phyloP scores from a whole-genome alignment of 495 filamentous ascomycete genomes.

The Penicillium psychrofluorescens region DNA sequence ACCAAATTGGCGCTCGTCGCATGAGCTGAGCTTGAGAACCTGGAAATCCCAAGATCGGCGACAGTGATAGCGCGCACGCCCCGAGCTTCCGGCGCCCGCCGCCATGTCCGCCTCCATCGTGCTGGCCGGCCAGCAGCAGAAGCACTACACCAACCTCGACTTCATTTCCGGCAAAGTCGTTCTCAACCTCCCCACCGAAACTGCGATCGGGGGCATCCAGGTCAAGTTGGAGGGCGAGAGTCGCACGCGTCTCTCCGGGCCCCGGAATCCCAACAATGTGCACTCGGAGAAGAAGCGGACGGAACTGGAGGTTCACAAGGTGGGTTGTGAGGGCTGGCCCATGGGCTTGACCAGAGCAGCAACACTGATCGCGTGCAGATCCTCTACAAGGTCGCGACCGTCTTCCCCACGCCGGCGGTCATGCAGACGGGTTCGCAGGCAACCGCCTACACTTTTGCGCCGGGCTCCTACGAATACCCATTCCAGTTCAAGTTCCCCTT shows the following conservation, averaged over 20 bases:
- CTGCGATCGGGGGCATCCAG: slow-evolving; percentile 67
- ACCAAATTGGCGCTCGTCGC: too few relatives aligned
- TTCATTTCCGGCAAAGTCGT: slow-evolving; percentile 63
- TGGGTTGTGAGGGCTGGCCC: slow-evolving; percentile 21
- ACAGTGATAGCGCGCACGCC: background rate
- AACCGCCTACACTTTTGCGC: slow-evolving; percentile 55
- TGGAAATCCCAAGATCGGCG: too few relatives aligned
- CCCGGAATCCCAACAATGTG: slow-evolving; percentile 54
- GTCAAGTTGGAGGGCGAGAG: slow-evolving; percentile 95
- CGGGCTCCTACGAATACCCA: slow-evolving; percentile 80
- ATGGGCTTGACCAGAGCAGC: background rate
- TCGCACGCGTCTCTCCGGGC: slow-evolving; percentile 51
- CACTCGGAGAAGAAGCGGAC: slow-evolving; percentile 48
- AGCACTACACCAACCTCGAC: slow-evolving; percentile 87
- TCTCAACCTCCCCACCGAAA: slow-evolving; percentile 53
- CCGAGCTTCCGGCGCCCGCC: slow-evolving; percentile 16
- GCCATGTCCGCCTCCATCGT: slow-evolving; percentile 72
- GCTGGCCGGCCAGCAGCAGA: slow-evolving; percentile 62
- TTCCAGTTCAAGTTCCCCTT: slow-evolving; percentile 92
- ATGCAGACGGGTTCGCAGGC: slow-evolving; percentile 35
- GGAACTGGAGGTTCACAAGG: slow-evolving; percentile 74
- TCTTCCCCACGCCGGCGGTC: slow-evolving; percentile 55
- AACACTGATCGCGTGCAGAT: slow-evolving; percentile 37
- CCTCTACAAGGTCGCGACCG: slow-evolving; percentile 55
- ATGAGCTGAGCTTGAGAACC: too few relatives aligned